These are phyloP conservation scores for Russula griseocarnosa DNA, from an alignment of 768 basidiomycete species.

Conservation along the genomic window DNA sequence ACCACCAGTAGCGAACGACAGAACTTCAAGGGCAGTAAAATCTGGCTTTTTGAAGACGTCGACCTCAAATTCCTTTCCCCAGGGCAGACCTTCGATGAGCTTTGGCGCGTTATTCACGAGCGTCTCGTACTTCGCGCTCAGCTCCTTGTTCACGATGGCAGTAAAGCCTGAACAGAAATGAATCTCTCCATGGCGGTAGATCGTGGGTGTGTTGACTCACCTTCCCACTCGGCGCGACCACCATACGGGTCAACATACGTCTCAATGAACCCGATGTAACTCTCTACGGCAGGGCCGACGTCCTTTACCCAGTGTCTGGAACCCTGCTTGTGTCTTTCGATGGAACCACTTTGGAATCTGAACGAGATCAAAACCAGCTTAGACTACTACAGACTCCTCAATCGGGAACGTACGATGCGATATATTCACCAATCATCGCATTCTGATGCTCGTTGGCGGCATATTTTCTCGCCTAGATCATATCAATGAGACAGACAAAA, in stretches of 20 bases:
- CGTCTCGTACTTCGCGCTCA: constrained; percentile 76
- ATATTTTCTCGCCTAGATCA: constrained; percentile 61
- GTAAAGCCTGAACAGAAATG: constrained; percentile 61
- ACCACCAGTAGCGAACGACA: constrained; percentile 83
- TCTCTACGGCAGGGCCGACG: constrained; percentile 81
- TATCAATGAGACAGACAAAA: neutral
- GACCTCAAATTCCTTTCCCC: constrained; percentile 55
- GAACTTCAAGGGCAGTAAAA: constrained; percentile 79
- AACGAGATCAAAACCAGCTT: neutral
- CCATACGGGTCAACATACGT: constrained; percentile 83
- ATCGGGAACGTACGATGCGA: constrained; percentile 60
- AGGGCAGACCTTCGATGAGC: constrained; percentile 76
- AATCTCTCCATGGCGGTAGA: neutral
- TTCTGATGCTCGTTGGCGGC: constrained; percentile 68
- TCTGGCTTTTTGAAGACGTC: constrained; percentile 78
- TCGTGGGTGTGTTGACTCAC: constrained; percentile 35
- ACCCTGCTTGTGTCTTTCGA: constrained; percentile 73
- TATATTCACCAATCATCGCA: constrained; percentile 73
- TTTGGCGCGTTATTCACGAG: constrained; percentile 74
- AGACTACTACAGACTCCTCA: too few relatives aligned
- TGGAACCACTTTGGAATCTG: constrained; percentile 75
- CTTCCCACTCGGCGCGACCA: constrained; percentile 92
- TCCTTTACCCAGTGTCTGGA: constrained; percentile 84
- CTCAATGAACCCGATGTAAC: constrained; percentile 83
- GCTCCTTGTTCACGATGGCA: constrained; percentile 79